These are phyloP conservation scores for Beauveria australis DNA, from an alignment of 2,329 filamentous ascomycete genomes.

Conservation along the genomic window DNA sequence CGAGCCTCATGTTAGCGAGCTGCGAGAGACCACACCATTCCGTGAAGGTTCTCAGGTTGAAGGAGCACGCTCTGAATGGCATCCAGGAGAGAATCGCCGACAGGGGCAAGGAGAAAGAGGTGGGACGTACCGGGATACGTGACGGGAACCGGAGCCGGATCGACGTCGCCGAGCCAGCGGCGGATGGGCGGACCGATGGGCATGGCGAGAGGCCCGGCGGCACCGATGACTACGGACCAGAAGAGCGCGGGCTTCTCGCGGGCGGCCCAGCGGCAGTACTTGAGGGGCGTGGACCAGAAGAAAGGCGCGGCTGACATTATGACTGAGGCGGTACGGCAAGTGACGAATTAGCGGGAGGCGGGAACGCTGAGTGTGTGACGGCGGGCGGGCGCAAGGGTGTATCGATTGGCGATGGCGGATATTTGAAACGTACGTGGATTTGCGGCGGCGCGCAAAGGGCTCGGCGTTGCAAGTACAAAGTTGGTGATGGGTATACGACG, in stretches of 20 bases:
- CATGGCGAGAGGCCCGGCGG: conserved; percentile 61
- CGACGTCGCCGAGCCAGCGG: conserved; percentile 62
- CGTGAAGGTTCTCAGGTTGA: too few relatives aligned
- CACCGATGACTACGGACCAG: conserved; percentile 72
- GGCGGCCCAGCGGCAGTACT: conserved; percentile 81
- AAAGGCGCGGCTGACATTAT: conserved; percentile 56
- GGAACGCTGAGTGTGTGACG: background rate
- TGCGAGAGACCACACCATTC: too few relatives aligned
- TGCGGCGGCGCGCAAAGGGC: background rate
- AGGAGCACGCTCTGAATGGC: too few relatives aligned
- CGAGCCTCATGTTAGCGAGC: background rate
- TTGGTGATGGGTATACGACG: background rate
- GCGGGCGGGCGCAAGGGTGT: too few relatives aligned
- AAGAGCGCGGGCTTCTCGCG: conserved; percentile 87
- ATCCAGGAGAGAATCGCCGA: background rate
- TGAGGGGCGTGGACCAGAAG: conserved; percentile 79
- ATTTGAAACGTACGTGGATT: background rate
- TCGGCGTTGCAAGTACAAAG: background rate
- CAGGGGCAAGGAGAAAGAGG: background rate
- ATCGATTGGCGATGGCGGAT: too few relatives aligned
- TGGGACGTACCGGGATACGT: conserved; percentile 80
- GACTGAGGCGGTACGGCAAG: background rate
- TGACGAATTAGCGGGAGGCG: too few relatives aligned
- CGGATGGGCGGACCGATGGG: conserved; percentile 67
- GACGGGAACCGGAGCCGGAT: conserved; percentile 65